phyloP scores from a whole-genome alignment of 2,329 filamentous ascomycete species.

The Balansia obtecta region DNA sequence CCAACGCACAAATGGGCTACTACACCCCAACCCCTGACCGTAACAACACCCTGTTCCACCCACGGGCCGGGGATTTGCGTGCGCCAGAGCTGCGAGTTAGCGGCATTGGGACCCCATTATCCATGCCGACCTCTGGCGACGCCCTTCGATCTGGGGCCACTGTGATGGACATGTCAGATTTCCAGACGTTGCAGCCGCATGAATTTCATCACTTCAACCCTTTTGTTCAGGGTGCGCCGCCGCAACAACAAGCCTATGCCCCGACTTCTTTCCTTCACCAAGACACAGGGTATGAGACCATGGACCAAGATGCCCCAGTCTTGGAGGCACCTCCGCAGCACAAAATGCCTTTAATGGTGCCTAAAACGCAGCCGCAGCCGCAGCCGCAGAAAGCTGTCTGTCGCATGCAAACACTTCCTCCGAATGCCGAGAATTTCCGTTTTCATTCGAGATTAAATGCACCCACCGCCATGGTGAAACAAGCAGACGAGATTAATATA shows the following conservation, averaged over 20 bases:
- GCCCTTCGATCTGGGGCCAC: slow-evolving; percentile 46
- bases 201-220: slow-evolving; percentile 57
- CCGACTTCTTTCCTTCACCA: slow-evolving; percentile 73
- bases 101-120: slow-evolving; percentile 70
- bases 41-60: slow-evolving; percentile 68
- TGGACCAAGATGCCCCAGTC: slow-evolving; percentile 63
- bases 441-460: slow-evolving; percentile 86
- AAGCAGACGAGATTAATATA: slow-evolving; percentile 82
- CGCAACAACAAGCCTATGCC: slow-evolving; percentile 51
- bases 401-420: slow-evolving; percentile 34
- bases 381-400: slow-evolving; percentile 35
- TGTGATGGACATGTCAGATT: slow-evolving; percentile 54
- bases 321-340: slow-evolving; percentile 44
- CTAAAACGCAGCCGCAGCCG: neutral
- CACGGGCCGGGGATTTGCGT: slow-evolving; percentile 75
- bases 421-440: slow-evolving; percentile 62
- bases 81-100: slow-evolving; percentile 65
- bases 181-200: slow-evolving; percentile 49
- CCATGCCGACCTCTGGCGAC: slow-evolving; percentile 58
- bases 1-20: slow-evolving; percentile 68
- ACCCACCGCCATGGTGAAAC: slow-evolving; percentile 91
- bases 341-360: slow-evolving; percentile 42
- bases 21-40: slow-evolving; percentile 81
- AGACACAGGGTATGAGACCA: slow-evolving; percentile 65
- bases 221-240: slow-evolving; percentile 50